Percentiles rank a stretch among this genome's conserved stretches.
phyloP scores from a whole-genome alignment of 2,329 filamentous ascomycete genomes.

The Beauveria scarabaeidicola region DNA sequence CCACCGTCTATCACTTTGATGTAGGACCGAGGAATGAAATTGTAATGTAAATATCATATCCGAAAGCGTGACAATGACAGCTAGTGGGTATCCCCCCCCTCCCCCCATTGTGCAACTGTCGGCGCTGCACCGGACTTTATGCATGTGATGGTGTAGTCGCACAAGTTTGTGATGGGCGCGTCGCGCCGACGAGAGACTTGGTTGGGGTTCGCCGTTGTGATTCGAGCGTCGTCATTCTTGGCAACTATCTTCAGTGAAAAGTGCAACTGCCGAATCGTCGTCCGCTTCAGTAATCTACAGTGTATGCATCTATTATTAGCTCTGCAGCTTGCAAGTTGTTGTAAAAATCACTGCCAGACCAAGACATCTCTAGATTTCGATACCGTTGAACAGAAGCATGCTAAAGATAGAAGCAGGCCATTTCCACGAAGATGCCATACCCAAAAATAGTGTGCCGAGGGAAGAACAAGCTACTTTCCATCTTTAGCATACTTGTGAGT shows the following conservation, averaged over 20 bases:
- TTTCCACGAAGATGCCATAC: no score
- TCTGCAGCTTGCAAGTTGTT: not conserved
- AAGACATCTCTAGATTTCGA: no score
- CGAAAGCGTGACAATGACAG: no score
- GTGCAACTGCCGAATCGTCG: no score
- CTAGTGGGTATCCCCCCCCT: no score
- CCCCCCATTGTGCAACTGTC: not conserved
- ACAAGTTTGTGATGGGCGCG: not conserved
- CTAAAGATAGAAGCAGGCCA: not conserved
- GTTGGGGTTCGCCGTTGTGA: not conserved
- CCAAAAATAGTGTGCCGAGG: not conserved
- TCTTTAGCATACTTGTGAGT: not conserved
- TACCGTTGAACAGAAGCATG: not conserved
- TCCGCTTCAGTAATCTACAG: no score
- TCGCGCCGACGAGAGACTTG: not conserved
- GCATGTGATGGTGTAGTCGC: not conserved
- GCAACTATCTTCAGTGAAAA: not conserved
- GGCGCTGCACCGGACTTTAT: not conserved
- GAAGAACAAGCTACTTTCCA: not conserved
- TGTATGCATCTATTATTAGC: not conserved
- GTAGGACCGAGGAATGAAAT: no score
- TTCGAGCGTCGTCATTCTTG: not conserved
- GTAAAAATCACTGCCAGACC: not conserved
- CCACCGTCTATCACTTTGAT: no score
- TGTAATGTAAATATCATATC: no score